Evolutionary conservation across 2,329 filamentous ascomycete genomes (phyloP).

Genomic region (Neodidymelliopsis sp.): DNA sequence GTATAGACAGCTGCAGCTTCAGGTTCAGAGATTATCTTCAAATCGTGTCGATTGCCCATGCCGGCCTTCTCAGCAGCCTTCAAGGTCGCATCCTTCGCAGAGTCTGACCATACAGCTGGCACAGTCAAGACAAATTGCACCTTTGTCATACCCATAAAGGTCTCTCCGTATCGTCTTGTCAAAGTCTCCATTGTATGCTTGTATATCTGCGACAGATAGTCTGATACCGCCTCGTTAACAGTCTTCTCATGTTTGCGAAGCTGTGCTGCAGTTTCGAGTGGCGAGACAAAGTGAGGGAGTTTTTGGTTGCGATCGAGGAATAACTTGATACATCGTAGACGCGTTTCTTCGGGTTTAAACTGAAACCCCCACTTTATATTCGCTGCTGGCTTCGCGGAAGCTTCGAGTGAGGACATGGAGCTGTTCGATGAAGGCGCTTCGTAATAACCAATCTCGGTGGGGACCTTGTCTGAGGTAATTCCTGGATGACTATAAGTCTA

Average conservation of each 20-base stretch:
- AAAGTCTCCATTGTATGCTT: conserved; percentile 81
- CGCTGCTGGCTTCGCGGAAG: conserved; percentile 27
- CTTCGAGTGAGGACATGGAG: conserved; percentile 29
- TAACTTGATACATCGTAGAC: conserved; percentile 82
- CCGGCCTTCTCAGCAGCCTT: conserved; percentile 80
- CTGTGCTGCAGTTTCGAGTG: conserved; percentile 77
- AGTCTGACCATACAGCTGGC: conserved; percentile 84
- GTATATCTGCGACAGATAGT: conserved; percentile 80
- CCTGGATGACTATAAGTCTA: conserved; percentile 31
- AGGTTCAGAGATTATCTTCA: conserved; percentile 80
- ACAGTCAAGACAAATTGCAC: conserved; percentile 79
- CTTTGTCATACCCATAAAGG: conserved; percentile 77
- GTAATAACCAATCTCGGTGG: conserved; percentile 73
- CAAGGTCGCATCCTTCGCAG: conserved; percentile 83
- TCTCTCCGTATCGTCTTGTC: conserved; percentile 76
- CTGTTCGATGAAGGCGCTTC: conserved; percentile 21
- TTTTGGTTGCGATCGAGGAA: conserved; percentile 83
- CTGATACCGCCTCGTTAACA: conserved; percentile 79
- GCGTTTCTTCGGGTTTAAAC: conserved; percentile 77
- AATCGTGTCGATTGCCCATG: conserved; percentile 73
- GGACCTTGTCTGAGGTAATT: conserved; percentile 88
- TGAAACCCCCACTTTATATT: conserved; percentile 79
- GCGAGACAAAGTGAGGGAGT: conserved; percentile 80
- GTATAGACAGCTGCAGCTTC: conserved; percentile 83
- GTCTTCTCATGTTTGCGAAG: conserved; percentile 78